These are phyloP conservation scores for Penicillium italicum DNA, from an alignment of 2,329 filamentous ascomycete species.

Conservation along the genomic window DNA sequence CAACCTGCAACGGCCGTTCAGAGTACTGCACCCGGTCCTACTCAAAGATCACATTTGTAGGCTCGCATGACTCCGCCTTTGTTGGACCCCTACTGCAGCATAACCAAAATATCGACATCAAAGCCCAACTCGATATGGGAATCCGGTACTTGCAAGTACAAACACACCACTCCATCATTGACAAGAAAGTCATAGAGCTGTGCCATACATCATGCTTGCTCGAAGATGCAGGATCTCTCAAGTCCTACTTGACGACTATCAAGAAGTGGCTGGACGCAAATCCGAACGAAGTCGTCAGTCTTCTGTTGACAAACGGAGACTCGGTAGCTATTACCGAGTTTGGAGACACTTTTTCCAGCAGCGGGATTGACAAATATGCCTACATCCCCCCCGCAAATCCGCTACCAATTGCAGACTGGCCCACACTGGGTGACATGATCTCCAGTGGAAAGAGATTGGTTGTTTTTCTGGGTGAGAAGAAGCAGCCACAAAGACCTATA, in stretches of 20 bases:
- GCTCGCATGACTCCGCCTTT: constrained; percentile 64
- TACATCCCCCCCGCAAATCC: constrained; percentile 38
- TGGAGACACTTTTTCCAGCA: constrained; percentile 31
- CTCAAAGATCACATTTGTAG: constrained; percentile 59
- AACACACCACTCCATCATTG: constrained; percentile 52
- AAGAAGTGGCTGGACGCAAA: constrained; percentile 59
- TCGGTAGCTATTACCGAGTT: constrained; percentile 32
- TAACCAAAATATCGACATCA: constrained; percentile 60
- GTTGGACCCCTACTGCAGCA: constrained; percentile 53
- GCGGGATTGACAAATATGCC: constrained; percentile 32
- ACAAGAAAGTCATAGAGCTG: constrained; percentile 52
- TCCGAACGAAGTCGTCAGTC: constrained; percentile 58
- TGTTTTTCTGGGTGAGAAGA: constrained; percentile 40
- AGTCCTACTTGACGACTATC: constrained; percentile 54
- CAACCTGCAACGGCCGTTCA: constrained; percentile 56
- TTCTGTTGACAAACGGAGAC: constrained; percentile 63
- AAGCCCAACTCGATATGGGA: constrained; percentile 57
- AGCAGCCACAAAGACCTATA: not conserved
- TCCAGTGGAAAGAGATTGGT: constrained; percentile 42
- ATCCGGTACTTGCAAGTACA: constrained; percentile 64
- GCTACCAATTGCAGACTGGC: constrained; percentile 41
- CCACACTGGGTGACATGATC: constrained; percentile 43
- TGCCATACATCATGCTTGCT: constrained; percentile 63
- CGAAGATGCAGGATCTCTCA: constrained; percentile 57
- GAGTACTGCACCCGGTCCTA: constrained; percentile 57